Evolutionary conservation across 2,329 filamentous ascomycete species (phyloP).

Genomic region (Cercospora janseana): DNA sequence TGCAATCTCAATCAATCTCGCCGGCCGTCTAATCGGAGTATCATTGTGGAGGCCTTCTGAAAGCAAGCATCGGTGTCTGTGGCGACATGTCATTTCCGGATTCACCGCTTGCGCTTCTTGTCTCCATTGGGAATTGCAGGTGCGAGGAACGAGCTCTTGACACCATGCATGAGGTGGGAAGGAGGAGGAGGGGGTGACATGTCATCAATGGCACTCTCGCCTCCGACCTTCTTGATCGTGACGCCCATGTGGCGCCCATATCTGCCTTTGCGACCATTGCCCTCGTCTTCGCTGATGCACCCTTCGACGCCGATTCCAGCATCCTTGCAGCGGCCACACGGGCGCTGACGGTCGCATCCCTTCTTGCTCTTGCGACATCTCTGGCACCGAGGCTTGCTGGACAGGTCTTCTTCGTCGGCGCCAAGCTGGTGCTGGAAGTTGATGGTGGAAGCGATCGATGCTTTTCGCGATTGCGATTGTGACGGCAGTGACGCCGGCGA

Average conservation of each 20-base stretch:
- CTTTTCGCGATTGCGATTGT: constrained; percentile 67
- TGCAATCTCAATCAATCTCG: too few species aligned
- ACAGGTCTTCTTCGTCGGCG: constrained; percentile 82
- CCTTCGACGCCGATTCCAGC: constrained; percentile 90
- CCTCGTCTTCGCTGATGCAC: constrained; percentile 96
- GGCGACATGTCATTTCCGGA: too few species aligned
- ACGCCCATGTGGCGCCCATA: constrained; percentile 73
- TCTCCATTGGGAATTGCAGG: constrained; percentile 57
- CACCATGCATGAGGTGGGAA: constrained; percentile 35
- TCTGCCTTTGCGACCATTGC: constrained; percentile 92
- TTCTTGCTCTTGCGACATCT: constrained; percentile 99
- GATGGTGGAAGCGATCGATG: constrained; percentile 61
- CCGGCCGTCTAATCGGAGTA: too few species aligned
- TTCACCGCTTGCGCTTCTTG: constrained; percentile 54
- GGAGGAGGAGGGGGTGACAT: constrained; percentile 22
- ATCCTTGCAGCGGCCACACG: constrained; percentile 92
- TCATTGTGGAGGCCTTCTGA: too few species aligned
- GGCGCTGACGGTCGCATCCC: constrained; percentile 93
- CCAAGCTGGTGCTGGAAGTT: constrained; percentile 60
- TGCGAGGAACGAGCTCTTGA: constrained; percentile 36
- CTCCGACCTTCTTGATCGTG: constrained; percentile 57
- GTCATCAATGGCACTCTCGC: constrained; percentile 16
- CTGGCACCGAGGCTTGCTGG: constrained; percentile 94
- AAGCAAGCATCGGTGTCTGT: too few species aligned
- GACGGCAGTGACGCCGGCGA: constrained; percentile 64